These are phyloP conservation scores for Aspergillus japonicus DNA, from an alignment of 2,329 filamentous ascomycete genomes.

Conservation along the genomic window DNA sequence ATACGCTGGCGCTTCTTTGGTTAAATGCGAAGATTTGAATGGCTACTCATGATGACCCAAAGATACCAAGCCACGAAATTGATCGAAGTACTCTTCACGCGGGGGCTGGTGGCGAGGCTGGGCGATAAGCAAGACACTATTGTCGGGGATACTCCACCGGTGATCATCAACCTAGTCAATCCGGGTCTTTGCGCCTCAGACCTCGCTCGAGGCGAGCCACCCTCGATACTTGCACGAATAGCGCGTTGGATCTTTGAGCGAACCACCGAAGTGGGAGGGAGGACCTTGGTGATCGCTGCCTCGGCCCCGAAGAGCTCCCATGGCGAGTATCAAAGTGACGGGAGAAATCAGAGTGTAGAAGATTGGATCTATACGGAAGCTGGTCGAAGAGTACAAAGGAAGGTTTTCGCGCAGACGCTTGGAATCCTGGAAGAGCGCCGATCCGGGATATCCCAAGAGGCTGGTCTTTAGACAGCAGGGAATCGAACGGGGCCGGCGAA, in stretches of 20 bases:
- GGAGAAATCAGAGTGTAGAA: not conserved
- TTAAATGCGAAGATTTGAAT: too few relatives aligned
- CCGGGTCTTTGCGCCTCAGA: conserved; percentile 1
- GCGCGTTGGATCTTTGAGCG: not conserved
- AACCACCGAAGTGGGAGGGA: not conserved
- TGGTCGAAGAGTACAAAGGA: not conserved
- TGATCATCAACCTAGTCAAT: conserved; percentile 4
- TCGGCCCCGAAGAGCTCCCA: not conserved
- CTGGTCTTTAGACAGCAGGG: not conserved
- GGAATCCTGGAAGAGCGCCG: not conserved
- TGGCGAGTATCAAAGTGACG: not conserved
- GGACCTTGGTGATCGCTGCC: conserved; percentile 4
- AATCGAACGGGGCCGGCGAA: too few relatives aligned
- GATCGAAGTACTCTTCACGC: not conserved
- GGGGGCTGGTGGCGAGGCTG: not conserved
- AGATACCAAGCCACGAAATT: conserved; percentile 1
- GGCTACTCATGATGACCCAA: not conserved
- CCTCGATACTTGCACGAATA: not conserved
- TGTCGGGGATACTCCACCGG: not conserved
- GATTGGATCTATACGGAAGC: not conserved
- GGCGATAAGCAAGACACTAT: not conserved
- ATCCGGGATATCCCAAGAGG: not conserved
- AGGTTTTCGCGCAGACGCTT: conserved; percentile 1
- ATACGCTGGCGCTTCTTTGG: not conserved
- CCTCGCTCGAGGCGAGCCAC: not conserved